Base-by-base conservation (phyloP, 139 green algal genomes). In the Micromonas commoda region DNA sequence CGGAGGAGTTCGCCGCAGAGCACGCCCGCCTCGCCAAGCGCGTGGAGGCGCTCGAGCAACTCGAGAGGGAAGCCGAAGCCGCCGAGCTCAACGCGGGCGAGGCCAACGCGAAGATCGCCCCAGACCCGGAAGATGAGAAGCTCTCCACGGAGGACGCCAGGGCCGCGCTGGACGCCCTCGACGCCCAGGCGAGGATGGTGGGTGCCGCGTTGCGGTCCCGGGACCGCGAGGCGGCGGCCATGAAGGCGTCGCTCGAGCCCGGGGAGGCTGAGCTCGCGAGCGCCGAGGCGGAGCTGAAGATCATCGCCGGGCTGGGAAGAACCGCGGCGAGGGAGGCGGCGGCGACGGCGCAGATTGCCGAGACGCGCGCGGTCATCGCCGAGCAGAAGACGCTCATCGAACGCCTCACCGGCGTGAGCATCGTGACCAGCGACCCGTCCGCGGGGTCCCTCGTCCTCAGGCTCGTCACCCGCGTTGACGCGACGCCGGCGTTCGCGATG, bases 321-420 rank as follows among this genome's bases (percentile, higher is more conserved):
- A 37, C 68, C 20, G 35, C 35, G 37, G 34, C 34, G 23, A 28
- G 68, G 23, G 68, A 75, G 68, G 37, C 68, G 37, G 19, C 60
- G 37, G 33, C 33, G 38, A 61, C 35, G 1, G 29, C n/a, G 3
- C 20, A 60, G 33, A 63, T 75, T 1, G 68, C 68, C 20, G 68
- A 75, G 38, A 39, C 38, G 37, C 21, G 31, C 1, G 38, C 29
- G 68, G 21, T 26, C 21, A 39, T 75, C 2, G 20, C 6, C n/a
- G 68, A 75, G 37, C 68, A 75, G 5, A 75, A 29, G 68, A 61
- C 52, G 37, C 29, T 75, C 1, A 21, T 75, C 0, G 38, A 33
- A 0, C 31, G 37, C 20, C 29, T 75, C 37, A 35, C 60, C 20
- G 68, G 68, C 23, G 38, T 61, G 68, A n/a, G 53, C n/a, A 33